phyloP scores from a whole-genome alignment of 257 asterid genomes.

The Solanum dulcamara region DNA sequence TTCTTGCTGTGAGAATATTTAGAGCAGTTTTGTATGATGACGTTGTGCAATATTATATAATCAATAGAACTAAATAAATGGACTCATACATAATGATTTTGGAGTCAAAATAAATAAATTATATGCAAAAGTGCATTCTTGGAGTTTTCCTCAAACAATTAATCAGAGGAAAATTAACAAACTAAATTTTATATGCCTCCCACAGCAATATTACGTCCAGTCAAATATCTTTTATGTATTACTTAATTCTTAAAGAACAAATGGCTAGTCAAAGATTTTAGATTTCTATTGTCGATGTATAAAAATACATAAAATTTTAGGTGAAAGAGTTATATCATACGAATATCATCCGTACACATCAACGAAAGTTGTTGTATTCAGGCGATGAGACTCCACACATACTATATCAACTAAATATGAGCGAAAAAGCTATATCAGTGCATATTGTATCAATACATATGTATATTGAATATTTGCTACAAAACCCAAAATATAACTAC shows the following conservation, averaged over 20 bases:
- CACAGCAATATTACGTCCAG: not conserved
- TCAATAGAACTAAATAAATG: not conserved
- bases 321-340: too few relatives aligned
- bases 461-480: not conserved
- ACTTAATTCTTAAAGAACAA: not conserved
- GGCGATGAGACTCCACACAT: rapidly evolving
- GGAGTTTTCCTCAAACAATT: not conserved
- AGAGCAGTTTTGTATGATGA: not conserved
- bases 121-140: not conserved
- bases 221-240: not conserved
- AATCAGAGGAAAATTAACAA: not conserved
- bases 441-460: not conserved
- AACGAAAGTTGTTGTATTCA: not conserved
- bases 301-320: not conserved
- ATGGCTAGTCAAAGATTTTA: not conserved
- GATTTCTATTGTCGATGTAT: not conserved
- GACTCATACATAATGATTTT: not conserved
- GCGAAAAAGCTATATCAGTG: not conserved
- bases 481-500: not conserved
- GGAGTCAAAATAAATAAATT: not conserved
- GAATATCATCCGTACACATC: too few relatives aligned
- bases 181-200: not conserved
- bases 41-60: not conserved
- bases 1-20: not conserved
- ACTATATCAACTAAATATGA: not conserved